phyloP scores from a whole-genome alignment of 2,329 filamentous ascomycete genomes.

The Phialophora tarda region DNA sequence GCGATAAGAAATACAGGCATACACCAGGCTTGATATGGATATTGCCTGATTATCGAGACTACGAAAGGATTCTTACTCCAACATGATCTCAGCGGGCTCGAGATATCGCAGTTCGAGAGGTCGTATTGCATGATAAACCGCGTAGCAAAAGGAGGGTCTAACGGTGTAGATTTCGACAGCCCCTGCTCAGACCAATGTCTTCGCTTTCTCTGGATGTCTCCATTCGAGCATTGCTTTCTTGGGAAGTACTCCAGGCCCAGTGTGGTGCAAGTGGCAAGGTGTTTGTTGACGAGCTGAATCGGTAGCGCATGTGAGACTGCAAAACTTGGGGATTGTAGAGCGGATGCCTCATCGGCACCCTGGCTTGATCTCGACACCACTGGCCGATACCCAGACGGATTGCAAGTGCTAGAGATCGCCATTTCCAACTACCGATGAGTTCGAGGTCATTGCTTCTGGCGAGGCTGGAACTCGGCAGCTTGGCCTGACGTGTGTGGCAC shows the following conservation, averaged over 20 bases:
- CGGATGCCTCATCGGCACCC: no score
- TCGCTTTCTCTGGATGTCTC: not conserved
- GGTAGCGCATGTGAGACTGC: not conserved
- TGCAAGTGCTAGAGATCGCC: not conserved
- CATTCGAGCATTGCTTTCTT: not conserved
- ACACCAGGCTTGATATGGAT: not conserved
- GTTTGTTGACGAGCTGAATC: not conserved
- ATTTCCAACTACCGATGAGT: not conserved
- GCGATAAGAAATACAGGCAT: not conserved
- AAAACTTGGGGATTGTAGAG: no score
- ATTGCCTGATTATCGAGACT: not conserved
- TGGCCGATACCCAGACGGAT: not conserved
- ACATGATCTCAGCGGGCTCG: not conserved
- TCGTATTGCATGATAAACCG: not conserved
- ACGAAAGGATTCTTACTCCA: not conserved
- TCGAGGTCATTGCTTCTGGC: not conserved
- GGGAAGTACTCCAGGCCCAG: not conserved
- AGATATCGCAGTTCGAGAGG: not conserved
- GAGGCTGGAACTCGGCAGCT: not conserved
- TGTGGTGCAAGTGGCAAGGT: not conserved
- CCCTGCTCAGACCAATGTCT: not conserved
- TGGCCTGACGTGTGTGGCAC: not conserved
- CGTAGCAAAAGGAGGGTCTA: not conserved
- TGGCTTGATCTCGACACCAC: no score
- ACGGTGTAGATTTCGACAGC: not conserved